phyloP scores from a whole-genome alignment of 441 rosid genomes.

The Adansonia rubrostipa region DNA sequence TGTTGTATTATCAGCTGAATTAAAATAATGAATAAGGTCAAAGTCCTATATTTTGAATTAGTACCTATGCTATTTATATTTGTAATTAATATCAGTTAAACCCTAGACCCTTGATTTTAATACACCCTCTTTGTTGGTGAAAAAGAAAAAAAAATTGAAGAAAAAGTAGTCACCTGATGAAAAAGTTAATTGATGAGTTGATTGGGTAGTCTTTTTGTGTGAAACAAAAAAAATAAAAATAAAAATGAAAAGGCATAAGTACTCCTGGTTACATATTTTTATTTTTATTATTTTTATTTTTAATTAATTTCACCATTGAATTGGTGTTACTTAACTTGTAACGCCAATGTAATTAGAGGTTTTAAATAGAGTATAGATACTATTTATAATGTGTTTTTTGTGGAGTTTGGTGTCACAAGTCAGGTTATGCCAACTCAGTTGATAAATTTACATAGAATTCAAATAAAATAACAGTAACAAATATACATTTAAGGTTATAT shows the following conservation, averaged over 20 bases:
- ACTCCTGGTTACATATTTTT: background rate
- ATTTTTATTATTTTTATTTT: no score
- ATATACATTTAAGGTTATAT: no score
- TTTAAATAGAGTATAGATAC: no score
- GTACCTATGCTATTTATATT: background rate
- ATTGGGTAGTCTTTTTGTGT: background rate
- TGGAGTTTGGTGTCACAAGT: no score
- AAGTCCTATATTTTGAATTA: background rate
- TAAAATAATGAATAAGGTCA: background rate
- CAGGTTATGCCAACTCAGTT: no score
- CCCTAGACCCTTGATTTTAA: background rate
- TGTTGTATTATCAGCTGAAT: background rate
- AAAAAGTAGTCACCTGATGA: background rate
- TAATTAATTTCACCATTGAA: no score
- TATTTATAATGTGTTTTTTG: no score
- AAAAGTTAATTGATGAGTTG: background rate
- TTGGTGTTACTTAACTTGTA: no score
- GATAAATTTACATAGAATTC: no score
- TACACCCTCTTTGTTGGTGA: background rate
- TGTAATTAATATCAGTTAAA: slow-evolving; percentile 1
- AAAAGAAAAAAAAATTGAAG: background rate
- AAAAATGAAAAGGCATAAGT: background rate
- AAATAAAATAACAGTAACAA: no score
- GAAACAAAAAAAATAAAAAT: background rate
- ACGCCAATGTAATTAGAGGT: no score